A percentile compares a stretch with the other conserved stretches of the same genome.
Conservation (phyloP, 768 basidiomycete species). For the Pulveroboletus sp. region DNA sequence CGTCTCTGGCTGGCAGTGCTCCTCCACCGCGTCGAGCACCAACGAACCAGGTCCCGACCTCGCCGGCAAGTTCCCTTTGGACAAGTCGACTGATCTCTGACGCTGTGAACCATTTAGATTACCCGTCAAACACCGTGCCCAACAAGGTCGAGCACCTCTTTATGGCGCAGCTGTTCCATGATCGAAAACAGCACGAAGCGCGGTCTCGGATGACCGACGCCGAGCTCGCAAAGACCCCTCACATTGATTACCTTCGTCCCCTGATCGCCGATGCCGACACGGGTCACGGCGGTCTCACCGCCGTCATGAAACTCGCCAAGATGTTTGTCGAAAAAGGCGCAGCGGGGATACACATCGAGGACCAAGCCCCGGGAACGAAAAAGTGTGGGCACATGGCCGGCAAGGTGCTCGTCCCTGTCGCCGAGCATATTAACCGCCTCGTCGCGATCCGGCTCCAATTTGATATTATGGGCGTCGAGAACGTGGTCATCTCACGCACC, state of each 20-base stretch:
- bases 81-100: not conserved
- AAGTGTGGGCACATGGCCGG: slow-evolving; percentile 95
- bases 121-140: slow-evolving; percentile 98
- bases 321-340: slow-evolving; percentile 99
- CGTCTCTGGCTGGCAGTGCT: slow-evolving; percentile 95
- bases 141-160: slow-evolving; percentile 99
- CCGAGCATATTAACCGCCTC: slow-evolving; percentile 97
- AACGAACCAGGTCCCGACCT: slow-evolving; percentile 99
- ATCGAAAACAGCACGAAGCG: slow-evolving; percentile 90
- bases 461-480: slow-evolving; percentile 98
- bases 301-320: slow-evolving; percentile 97
- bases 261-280: slow-evolving; percentile 98
- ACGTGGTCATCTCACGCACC: slow-evolving; percentile 89
- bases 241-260: slow-evolving; percentile 89
- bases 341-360: slow-evolving; percentile 96
- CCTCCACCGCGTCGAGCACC: slow-evolving; percentile 88
- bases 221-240: slow-evolving; percentile 67
- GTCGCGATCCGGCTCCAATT: slow-evolving; percentile 96
- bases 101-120: slow-evolving; percentile 51
- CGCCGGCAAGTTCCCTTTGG: slow-evolving; percentile 59
- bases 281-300: slow-evolving; percentile 96
- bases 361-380: slow-evolving; percentile 97
- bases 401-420: slow-evolving; percentile 95
- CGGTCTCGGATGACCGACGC: slow-evolving; percentile 68
- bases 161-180: slow-evolving; percentile 98